A percentile compares a stretch with the other conserved stretches of the same genome.
These are phyloP conservation scores for Alternaria tenuissima DNA, from an alignment of 2,329 filamentous ascomycete genomes.

Conservation along the genomic window DNA sequence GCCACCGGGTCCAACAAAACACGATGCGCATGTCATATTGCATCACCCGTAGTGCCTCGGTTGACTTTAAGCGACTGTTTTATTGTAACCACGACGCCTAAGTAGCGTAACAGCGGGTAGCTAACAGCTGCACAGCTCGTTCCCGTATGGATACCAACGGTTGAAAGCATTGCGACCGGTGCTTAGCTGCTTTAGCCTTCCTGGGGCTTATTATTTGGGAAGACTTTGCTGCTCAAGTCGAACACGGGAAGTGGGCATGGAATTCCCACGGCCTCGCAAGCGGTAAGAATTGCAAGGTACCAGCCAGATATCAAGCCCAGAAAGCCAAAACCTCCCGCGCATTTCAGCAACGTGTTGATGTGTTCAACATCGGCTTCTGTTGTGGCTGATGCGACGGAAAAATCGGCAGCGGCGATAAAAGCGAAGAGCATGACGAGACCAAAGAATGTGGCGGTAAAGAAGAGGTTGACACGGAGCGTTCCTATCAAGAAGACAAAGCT, in stretches of 20 bases:
- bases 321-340: slow-evolving; percentile 28
- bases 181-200: neutral
- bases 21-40: neutral
- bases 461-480: slow-evolving; percentile 29
- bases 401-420: slow-evolving; percentile 30
- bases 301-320: slow-evolving; percentile 26
- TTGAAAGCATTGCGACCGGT: neutral
- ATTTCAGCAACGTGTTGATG: slow-evolving; percentile 22
- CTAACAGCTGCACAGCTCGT: neutral
- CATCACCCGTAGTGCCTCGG: slow-evolving; percentile 1
- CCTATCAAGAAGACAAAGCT: slow-evolving; percentile 29
- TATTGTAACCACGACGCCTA: neutral
- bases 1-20: slow-evolving; percentile 16
- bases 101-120: neutral
- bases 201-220: slow-evolving; percentile 21
- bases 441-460: slow-evolving; percentile 28
- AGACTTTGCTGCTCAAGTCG: slow-evolving; percentile 30
- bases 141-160: neutral
- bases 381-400: slow-evolving; percentile 18
- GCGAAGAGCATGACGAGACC: slow-evolving; percentile 29
- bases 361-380: slow-evolving; percentile 25
- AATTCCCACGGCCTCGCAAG: slow-evolving; percentile 29
- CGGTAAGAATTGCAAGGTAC: slow-evolving; percentile 30
- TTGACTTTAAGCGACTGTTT: neutral
- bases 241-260: slow-evolving; percentile 30